phyloP scores from a whole-genome alignment of 306 rosid genomes.

The Quercus mongolica region DNA sequence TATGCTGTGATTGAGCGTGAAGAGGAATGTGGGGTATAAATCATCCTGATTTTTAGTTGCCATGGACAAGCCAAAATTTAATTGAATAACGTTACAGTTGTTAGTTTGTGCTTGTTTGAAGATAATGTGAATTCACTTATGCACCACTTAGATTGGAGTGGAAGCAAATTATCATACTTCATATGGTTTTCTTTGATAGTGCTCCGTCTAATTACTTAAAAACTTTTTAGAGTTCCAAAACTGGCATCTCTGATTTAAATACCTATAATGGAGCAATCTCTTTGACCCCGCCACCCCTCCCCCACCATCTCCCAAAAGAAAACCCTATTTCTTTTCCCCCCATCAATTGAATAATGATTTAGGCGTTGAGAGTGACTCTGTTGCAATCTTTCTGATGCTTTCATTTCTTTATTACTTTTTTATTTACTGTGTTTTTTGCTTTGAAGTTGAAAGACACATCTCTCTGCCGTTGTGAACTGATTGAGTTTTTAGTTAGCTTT shows the following conservation, averaged over 20 bases:
- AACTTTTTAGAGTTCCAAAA: not conserved
- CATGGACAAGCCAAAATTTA: not conserved
- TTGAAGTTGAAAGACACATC: not conserved
- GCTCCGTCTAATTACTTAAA: not conserved
- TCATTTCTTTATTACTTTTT: not conserved
- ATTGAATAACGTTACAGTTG: conserved; percentile 14
- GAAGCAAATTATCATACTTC: not conserved
- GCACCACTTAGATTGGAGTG: not conserved
- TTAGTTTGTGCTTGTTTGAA: not conserved
- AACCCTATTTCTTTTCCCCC: too few relatives aligned
- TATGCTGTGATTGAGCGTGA: conserved; percentile 92
- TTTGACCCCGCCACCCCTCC: not conserved
- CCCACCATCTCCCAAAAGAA: not conserved
- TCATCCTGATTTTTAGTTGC: conserved; percentile 24
- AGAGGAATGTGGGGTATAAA: conserved; percentile 91
- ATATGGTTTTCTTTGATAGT: not conserved
- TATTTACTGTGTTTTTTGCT: not conserved
- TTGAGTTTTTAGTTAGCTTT: not conserved
- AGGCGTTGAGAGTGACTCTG: not conserved
- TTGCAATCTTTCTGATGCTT: conserved; percentile 3
- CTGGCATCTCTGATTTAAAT: not conserved
- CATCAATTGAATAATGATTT: not conserved
- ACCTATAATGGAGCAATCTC: not conserved
- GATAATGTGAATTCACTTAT: not conserved
- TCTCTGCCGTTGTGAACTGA: not conserved